Percentiles rank a stretch among this genome's conserved stretches.
Conservation (phyloP, 495 filamentous ascomycete species). For the Cudoniella acicularis region DNA sequence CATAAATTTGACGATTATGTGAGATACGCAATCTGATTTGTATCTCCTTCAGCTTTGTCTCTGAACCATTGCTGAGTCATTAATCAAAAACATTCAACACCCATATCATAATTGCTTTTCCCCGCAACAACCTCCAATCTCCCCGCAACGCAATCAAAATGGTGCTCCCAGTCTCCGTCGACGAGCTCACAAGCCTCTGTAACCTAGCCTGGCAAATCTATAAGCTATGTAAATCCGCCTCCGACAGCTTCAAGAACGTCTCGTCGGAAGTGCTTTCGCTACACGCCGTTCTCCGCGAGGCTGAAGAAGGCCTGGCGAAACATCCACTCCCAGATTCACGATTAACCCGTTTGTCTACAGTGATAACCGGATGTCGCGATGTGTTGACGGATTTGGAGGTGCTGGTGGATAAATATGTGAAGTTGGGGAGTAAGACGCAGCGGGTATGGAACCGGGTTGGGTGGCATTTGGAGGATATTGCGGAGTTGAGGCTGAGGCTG, state of each 20-base stretch:
- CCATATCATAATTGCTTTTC: no score
- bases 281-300: conserved; percentile 11
- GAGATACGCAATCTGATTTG: no score
- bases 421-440: conserved; percentile 7
- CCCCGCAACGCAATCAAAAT: no score
- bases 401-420: conserved; percentile 9
- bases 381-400: conserved; percentile 12
- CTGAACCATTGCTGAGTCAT: no score
- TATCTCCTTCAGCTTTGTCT: no score
- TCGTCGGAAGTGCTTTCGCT: conserved; percentile 5
- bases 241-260: conserved; percentile 13
- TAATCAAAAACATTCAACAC: no score
- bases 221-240: conserved; percentile 8
- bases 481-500: conserved; percentile 1
- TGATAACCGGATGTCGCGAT: neutral
- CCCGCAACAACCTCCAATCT: no score
- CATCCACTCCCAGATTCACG: neutral
- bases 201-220: conserved; percentile 14
- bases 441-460: conserved; percentile 9
- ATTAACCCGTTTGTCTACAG: neutral
- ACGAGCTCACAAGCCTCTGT: no score
- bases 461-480: conserved; percentile 11
- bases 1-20: no score
- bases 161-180: no score
- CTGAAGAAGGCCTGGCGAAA: conserved; percentile 1